Evolutionary conservation across 331 rosid genomes (phyloP).

Genomic region (Quercus lobata): DNA sequence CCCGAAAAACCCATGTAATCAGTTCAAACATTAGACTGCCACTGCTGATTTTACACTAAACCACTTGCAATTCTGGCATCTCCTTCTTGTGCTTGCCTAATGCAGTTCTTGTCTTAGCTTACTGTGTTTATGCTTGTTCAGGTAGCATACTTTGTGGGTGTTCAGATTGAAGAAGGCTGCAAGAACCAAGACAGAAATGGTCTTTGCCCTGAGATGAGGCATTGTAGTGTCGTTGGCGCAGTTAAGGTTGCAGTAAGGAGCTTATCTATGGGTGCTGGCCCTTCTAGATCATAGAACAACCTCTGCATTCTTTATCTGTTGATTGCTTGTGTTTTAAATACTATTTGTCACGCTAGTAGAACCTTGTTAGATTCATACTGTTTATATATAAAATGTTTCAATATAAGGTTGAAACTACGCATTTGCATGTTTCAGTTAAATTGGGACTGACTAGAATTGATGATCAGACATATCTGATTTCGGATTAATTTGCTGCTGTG

Average conservation of each 20-base stretch:
- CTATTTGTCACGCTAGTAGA: background rate
- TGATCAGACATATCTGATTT: background rate
- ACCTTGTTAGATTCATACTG: background rate
- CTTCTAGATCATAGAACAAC: constrained; percentile 38
- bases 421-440: background rate
- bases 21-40: too few relatives aligned
- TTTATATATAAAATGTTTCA: constrained; percentile 10
- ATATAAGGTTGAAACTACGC: constrained; percentile 15
- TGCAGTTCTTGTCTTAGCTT: constrained; percentile 4
- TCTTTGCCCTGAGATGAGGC: constrained; percentile 68
- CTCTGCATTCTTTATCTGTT: constrained; percentile 10
- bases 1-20: background rate
- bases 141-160: constrained; percentile 87
- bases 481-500: background rate
- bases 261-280: constrained; percentile 61
- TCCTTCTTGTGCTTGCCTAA: background rate
- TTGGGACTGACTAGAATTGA: background rate
- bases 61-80: background rate
- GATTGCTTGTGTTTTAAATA: background rate
- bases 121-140: constrained; percentile 31
- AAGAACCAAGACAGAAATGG: constrained; percentile 41
- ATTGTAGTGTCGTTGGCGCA: constrained; percentile 73
- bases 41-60: background rate
- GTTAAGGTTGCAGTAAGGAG: constrained; percentile 84
- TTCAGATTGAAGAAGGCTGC: constrained; percentile 70